These are phyloP conservation scores for Lepiota venenata DNA, from an alignment of 768 basidiomycete genomes.

Conservation along the genomic window DNA sequence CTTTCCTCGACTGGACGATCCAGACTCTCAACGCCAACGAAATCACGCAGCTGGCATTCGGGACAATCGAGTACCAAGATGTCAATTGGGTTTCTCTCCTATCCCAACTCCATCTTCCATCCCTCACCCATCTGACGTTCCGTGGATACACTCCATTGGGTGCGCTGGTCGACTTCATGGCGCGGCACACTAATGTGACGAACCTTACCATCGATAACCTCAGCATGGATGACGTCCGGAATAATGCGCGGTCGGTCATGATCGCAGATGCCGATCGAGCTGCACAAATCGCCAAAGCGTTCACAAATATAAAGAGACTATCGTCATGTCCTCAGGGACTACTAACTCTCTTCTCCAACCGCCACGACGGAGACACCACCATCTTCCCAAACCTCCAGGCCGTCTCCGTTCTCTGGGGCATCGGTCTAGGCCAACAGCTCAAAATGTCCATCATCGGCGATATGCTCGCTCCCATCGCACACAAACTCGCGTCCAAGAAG, in stretches of 20 bases:
- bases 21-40: constrained; percentile 10
- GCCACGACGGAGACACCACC: background rate
- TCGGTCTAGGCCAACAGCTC: constrained; percentile 8
- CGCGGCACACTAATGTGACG: background rate
- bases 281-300: background rate
- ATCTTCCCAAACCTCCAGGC: constrained; percentile 2
- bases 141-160: constrained; percentile 6
- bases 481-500: constrained; percentile 1
- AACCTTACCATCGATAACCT: constrained; percentile 1
- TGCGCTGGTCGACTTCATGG: background rate
- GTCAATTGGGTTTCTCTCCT: constrained; percentile 3
- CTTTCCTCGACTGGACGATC: constrained; percentile 15
- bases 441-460: constrained; percentile 1
- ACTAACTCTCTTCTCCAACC: background rate
- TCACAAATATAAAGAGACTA: constrained; percentile 2
- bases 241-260: background rate
- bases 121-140: constrained; percentile 1
- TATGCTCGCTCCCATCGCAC: constrained; percentile 1
- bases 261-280: background rate
- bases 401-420: constrained; percentile 5
- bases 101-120: constrained; percentile 1
- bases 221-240: background rate
- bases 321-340: constrained; percentile 8
- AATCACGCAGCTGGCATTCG: constrained; percentile 11
- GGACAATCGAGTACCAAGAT: constrained; percentile 5